A percentile compares a stretch with the other conserved stretches of the same genome.
Evolutionary conservation across 2,329 filamentous ascomycete species (phyloP).

Genomic region (Clarireedia sp.): DNA sequence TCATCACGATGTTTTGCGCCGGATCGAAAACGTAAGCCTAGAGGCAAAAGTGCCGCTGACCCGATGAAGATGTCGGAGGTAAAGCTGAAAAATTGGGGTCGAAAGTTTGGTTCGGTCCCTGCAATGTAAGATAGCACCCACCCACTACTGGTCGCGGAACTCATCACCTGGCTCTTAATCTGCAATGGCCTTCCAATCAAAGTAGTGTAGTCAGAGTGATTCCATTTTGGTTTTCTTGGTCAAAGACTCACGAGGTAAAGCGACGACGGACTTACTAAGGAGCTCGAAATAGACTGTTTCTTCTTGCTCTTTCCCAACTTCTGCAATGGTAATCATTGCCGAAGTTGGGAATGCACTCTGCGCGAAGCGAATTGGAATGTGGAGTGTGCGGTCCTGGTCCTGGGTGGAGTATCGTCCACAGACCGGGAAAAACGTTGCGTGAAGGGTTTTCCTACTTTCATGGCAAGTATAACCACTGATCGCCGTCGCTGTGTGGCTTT

Average conservation of each 20-base stretch:
- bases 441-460: not conserved
- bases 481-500: not conserved
- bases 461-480: slow-evolving; percentile 7
- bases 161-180: not conserved
- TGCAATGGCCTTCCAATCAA: not conserved
- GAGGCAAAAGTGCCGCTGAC: slow-evolving; percentile 3
- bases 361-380: not conserved
- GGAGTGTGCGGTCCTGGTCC: not conserved
- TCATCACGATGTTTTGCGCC: not conserved
- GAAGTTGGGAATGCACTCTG: not conserved
- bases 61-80: not conserved
- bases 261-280: not conserved
- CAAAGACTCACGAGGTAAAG: too few relatives aligned
- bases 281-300: slow-evolving; percentile 1
- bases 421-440: not conserved
- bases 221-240: not conserved
- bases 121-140: slow-evolving; percentile 1
- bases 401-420: not conserved
- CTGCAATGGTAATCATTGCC: slow-evolving; percentile 1
- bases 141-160: slow-evolving; percentile 5
- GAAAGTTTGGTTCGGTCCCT: not conserved
- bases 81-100: not conserved
- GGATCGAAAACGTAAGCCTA: not conserved
- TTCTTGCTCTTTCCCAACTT: not conserved
- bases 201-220: not conserved